phyloP scores from a whole-genome alignment of 345 rosid species.

The Nasturtium officinale region DNA sequence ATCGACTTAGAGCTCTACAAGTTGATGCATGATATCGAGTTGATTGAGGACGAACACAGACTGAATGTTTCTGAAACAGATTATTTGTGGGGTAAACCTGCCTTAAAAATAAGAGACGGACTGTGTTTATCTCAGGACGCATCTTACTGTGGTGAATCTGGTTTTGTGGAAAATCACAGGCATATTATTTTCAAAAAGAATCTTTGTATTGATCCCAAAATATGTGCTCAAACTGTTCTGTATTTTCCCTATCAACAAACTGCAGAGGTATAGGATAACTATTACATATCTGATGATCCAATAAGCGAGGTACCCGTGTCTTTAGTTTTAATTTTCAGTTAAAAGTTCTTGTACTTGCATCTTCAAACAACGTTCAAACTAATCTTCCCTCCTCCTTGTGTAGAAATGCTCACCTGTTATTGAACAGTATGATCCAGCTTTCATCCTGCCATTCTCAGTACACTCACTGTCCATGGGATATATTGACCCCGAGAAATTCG shows the following conservation, averaged over 20 bases:
- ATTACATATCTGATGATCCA: constrained; percentile 20
- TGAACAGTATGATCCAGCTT: constrained; percentile 78
- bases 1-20: constrained; percentile 72
- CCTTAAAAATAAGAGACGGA: constrained; percentile 60
- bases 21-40: constrained; percentile 66
- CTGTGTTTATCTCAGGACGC: constrained; percentile 48
- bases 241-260: constrained; percentile 69
- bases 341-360: constrained; percentile 5
- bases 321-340: constrained; percentile 2
- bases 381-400: constrained; percentile 31
- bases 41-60: constrained; percentile 43
- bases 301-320: constrained; percentile 31
- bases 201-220: constrained; percentile 74
- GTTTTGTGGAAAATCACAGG: constrained; percentile 51
- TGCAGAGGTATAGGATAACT: constrained; percentile 29
- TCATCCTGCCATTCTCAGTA: constrained; percentile 69
- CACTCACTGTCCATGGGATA: constrained; percentile 61
- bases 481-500: constrained; percentile 80
- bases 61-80: constrained; percentile 53
- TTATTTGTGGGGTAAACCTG: constrained; percentile 83
- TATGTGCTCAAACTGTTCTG: constrained; percentile 68
- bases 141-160: constrained; percentile 48
- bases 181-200: constrained; percentile 75
- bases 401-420: constrained; percentile 47
- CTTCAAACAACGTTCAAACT: background rate